Base-by-base conservation (phyloP, 352 stramenopile species). In the Globisporangium megalacanthum region DNA sequence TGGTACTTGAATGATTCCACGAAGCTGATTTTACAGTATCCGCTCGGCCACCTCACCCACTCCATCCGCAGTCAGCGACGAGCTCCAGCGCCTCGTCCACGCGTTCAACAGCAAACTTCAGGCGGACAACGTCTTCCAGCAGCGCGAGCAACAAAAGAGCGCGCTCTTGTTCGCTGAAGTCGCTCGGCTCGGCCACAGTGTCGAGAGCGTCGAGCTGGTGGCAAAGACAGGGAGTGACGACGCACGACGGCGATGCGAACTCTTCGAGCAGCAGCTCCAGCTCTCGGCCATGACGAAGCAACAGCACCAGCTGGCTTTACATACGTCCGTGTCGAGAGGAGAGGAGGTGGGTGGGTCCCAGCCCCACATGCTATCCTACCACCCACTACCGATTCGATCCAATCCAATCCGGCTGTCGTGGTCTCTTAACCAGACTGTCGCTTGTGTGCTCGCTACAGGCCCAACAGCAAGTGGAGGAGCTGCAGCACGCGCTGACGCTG, bases 81-180 rank as follows among this genome's bases (percentile, higher is more conserved):
- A 89, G 42, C 61, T 86, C 33, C 75, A 86, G 61, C 76, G 66
- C 17, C 62, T 86, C 22, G 64, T 69, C 5, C 54, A 74, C 25
- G 60, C 76, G 6, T 82, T 92, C 57, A 82, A 79, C 45, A 58
- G 36, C 53, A 89, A 92, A 56, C 37, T 77, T 9, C 79, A 92
- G 48, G 58, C 71, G 22, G 82, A 92, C 47, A 58, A 56, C 25
- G 56, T 61, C 10, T 69, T 64, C 45, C 69, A 88, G 51, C 77
- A 88, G 54, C 77, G 71, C 7, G 77, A 89, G 50, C 77, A 89
- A 25, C 75, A 89, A 47, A 92, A 92, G 31, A 65, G 70, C 10
- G 77, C 79, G 8, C 62, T 89, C 17, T 57, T 92, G 6, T 89
- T 92, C 54, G 82, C 79, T 4, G 82, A 92, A 62, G 60, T 88